These are phyloP conservation scores for Wickerhamiella occidentalis DNA, from an alignment of 805 yeast species.

Conservation along the genomic window DNA sequence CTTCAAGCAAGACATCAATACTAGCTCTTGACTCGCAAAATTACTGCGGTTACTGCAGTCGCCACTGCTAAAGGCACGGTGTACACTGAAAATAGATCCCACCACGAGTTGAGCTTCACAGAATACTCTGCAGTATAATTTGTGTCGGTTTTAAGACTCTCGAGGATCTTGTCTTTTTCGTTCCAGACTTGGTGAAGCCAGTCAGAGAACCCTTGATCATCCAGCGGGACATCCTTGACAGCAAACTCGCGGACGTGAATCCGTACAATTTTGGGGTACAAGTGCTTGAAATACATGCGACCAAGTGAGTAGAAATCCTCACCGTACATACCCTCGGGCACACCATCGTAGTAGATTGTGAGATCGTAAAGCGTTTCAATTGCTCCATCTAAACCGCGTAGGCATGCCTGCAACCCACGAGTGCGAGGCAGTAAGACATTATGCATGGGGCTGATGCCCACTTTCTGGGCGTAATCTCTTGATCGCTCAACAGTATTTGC, in stretches of 20 bases:
- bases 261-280: conserved; percentile 55
- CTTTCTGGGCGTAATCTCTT: conserved; percentile 42
- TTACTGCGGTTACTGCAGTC: not conserved
- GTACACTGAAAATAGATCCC: conserved; percentile 1
- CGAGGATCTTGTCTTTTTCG: conserved; percentile 64
- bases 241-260: conserved; percentile 50
- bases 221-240: conserved; percentile 52
- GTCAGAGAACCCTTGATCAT: conserved; percentile 42
- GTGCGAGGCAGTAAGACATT: conserved; percentile 72
- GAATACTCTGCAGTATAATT: not conserved
- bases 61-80: not conserved
- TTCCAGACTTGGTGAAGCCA: conserved; percentile 72
- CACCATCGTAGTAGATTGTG: conserved; percentile 73
- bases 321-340: conserved; percentile 48
- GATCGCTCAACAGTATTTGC: conserved; percentile 49
- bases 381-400: conserved; percentile 37
- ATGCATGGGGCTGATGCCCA: conserved; percentile 30
- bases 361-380: conserved; percentile 57
- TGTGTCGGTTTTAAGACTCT: conserved; percentile 37
- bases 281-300: conserved; percentile 52
- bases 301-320: conserved; percentile 62
- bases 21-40: not conserved
- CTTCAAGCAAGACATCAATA: no score
- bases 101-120: not conserved
- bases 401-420: conserved; percentile 62